Conservation (phyloP, 208 protist species). For the Leishmania gerbilli region DNA sequence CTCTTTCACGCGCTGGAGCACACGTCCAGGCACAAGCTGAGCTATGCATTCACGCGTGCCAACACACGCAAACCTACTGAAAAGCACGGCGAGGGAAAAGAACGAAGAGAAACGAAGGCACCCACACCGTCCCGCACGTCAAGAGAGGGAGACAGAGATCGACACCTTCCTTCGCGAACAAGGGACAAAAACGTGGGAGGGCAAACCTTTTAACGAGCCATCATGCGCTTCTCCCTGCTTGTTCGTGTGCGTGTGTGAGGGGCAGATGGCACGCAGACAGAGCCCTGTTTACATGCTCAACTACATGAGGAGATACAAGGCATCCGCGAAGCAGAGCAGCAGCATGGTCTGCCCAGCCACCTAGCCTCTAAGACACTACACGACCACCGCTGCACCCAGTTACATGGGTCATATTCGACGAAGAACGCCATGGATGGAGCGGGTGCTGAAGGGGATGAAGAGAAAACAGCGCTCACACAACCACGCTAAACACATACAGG, state of each 20-base stretch:
- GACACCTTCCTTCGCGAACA: background rate
- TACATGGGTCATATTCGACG: background rate
- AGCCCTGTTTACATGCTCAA: background rate
- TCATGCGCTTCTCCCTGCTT: background rate
- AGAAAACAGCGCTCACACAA: background rate
- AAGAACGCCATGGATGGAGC: background rate
- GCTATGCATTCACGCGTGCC: background rate
- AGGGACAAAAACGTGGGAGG: background rate
- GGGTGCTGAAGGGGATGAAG: background rate
- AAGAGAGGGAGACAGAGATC: background rate
- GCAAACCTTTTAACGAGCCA: background rate
- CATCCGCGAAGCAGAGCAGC: background rate
- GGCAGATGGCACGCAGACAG: background rate
- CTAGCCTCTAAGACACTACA: background rate
- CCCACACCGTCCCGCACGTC: background rate
- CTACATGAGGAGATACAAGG: background rate
- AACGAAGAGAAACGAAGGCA: background rate
- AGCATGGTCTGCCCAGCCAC: background rate
- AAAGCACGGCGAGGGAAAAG: background rate
- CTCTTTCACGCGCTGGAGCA: no score
- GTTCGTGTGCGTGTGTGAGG: background rate
- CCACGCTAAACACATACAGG: background rate
- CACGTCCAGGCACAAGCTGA: background rate
- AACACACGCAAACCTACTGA: background rate
- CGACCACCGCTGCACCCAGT: background rate